Conservation (phyloP, 352 stramenopile genomes). For the Phytophthora quininea region DNA sequence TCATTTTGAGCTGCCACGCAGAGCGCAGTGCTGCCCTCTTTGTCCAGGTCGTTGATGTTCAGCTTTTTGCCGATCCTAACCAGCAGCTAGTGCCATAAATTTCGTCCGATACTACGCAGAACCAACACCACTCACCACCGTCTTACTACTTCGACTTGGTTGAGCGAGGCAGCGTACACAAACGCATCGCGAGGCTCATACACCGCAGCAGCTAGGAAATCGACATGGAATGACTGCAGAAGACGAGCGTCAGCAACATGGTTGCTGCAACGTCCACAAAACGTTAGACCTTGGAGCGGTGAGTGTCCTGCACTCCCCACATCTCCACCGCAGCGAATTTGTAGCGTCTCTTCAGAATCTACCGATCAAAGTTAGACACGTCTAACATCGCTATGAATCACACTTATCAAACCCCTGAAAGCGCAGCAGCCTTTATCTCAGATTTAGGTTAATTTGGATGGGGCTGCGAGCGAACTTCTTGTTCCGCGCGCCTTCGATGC, state of each 20-base stretch:
- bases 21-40: slow-evolving; percentile 53
- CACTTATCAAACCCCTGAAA: too few relatives aligned
- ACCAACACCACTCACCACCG: slow-evolving; percentile 37
- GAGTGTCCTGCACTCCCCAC: not conserved
- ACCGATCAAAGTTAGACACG: not conserved
- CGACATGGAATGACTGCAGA: slow-evolving; percentile 43
- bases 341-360: not conserved
- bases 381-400: not conserved
- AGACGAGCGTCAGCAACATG: too few relatives aligned
- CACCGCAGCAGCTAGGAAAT: slow-evolving; percentile 33
- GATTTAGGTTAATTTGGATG: slow-evolving; percentile 71
- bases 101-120: too few relatives aligned
- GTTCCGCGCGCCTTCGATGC: slow-evolving; percentile 70
- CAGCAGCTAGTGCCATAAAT: not conserved
- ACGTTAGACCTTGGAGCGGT: not conserved
- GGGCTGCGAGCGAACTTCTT: slow-evolving; percentile 71
- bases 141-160: slow-evolving; percentile 65
- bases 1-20: slow-evolving; percentile 65
- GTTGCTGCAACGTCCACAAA: too few relatives aligned
- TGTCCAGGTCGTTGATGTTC: slow-evolving; percentile 54
- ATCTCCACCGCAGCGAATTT: not conserved
- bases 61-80: slow-evolving; percentile 57
- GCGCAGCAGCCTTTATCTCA: not conserved
- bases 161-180: slow-evolving; percentile 69
- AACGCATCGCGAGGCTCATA: slow-evolving; percentile 61